phyloP scores from a whole-genome alignment of 257 asterid species.

The Parsonsia alboflavescens region DNA sequence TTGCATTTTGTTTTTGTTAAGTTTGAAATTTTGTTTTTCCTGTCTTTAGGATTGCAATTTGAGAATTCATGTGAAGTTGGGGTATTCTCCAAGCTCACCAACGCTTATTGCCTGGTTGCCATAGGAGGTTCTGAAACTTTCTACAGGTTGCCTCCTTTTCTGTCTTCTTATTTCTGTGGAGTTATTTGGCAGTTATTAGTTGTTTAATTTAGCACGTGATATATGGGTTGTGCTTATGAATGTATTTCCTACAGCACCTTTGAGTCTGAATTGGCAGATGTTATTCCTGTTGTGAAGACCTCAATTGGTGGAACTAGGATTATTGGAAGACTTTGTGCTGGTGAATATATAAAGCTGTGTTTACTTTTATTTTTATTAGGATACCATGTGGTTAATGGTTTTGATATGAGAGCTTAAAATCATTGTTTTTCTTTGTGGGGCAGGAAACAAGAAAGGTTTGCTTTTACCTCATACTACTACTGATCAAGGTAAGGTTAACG shows the following conservation, averaged over 20 bases:
- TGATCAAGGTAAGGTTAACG: conserved; percentile 63
- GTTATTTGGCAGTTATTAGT: not conserved
- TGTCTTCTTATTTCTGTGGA: not conserved
- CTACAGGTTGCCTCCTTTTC: conserved; percentile 42
- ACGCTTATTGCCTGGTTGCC: conserved; percentile 91
- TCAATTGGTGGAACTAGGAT: conserved; percentile 85
- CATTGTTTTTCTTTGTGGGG: not conserved
- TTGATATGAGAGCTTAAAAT: not conserved
- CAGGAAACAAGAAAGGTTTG: conserved; percentile 94
- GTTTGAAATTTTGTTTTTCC: not conserved
- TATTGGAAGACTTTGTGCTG: conserved; percentile 87
- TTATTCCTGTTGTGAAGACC: conserved; percentile 83
- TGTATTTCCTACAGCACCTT: conserved; percentile 49
- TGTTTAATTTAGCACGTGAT: not conserved
- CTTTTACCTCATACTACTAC: conserved; percentile 93
- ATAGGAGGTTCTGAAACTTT: conserved; percentile 95
- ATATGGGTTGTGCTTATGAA: not conserved
- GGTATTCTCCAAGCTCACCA: conserved; percentile 88
- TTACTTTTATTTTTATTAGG: not conserved
- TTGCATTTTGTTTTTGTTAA: not conserved
- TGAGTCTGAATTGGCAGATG: conserved; percentile 74
- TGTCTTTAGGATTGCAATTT: conserved; percentile 65
- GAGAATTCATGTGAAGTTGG: conserved; percentile 90
- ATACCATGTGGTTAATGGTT: not conserved
- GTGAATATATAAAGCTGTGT: conserved; percentile 29